Evolutionary conservation across 805 yeast genomes (phyloP).

Genomic region (Yarrowia deformans): DNA sequence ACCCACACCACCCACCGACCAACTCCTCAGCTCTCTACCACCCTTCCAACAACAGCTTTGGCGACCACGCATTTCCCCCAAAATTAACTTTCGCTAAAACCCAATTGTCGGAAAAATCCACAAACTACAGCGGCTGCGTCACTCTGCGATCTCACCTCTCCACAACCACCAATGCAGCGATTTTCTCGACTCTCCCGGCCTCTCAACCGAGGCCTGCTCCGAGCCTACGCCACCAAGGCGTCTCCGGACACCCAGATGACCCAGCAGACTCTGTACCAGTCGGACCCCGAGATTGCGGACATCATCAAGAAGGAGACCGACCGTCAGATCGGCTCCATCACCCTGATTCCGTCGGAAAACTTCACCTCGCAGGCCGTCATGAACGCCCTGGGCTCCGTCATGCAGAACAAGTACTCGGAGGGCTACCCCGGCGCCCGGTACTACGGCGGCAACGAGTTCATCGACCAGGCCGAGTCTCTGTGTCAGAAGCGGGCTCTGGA

Average conservation of each 20-base stretch:
- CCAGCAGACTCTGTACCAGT: constrained; percentile 8
- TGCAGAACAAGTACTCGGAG: constrained; percentile 98
- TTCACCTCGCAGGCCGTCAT: constrained; percentile 95
- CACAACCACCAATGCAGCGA: constrained; percentile 4
- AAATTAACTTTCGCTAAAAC: constrained; percentile 2
- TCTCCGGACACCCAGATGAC: constrained; percentile 27
- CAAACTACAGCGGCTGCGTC: background rate
- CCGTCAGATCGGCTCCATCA: constrained; percentile 91
- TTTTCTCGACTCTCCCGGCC: constrained; percentile 11
- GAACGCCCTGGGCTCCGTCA: constrained; percentile 92
- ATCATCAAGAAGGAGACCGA: constrained; percentile 77
- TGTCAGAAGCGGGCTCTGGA: constrained; percentile 92
- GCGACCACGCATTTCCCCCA: background rate
- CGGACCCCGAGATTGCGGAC: constrained; percentile 66
- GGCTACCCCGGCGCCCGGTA: constrained; percentile 98
- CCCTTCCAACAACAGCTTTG: background rate
- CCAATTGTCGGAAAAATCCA: background rate
- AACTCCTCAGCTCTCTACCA: background rate
- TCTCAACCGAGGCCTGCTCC: background rate
- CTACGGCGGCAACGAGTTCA: constrained; percentile 96
- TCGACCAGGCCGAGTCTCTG: constrained; percentile 86
- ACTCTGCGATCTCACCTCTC: background rate
- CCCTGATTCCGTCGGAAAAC: constrained; percentile 93
- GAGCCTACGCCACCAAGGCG: constrained; percentile 5
- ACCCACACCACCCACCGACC: background rate